Evolutionary conservation across 2,329 filamentous ascomycete species (phyloP).

Genomic region (Epichloe hybrida): DNA sequence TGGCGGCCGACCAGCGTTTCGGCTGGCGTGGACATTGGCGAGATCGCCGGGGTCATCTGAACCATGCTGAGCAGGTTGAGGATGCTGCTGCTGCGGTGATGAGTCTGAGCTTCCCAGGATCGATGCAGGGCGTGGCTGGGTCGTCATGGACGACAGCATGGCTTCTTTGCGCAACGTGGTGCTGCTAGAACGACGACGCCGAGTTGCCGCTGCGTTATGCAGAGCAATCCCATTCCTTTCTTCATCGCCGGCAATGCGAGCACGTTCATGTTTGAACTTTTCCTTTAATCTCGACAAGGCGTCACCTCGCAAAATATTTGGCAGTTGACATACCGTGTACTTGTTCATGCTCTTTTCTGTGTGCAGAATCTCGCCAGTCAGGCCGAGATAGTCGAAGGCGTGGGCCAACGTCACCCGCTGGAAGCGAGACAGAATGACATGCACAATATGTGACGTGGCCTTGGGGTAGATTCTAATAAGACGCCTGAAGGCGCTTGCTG

Average conservation of each 20-base stretch:
- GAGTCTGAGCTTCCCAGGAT: constrained; percentile 27
- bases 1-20: constrained; percentile 37
- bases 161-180: constrained; percentile 69
- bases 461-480: constrained; percentile 91
- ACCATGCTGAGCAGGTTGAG: constrained; percentile 30
- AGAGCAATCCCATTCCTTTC: constrained; percentile 80
- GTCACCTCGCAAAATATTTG: constrained; percentile 76
- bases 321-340: constrained; percentile 81
- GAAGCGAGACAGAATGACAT: constrained; percentile 88
- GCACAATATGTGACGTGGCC: constrained; percentile 92
- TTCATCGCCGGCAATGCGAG: constrained; percentile 69
- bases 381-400: constrained; percentile 82
- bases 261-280: constrained; percentile 77
- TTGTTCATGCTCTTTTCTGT: constrained; percentile 91
- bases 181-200: constrained; percentile 58
- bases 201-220: constrained; percentile 60
- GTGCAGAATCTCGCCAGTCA: constrained; percentile 81
- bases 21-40: constrained; percentile 59
- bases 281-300: constrained; percentile 77
- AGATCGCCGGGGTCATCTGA: constrained; percentile 60
- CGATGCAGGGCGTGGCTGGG: constrained; percentile 30
- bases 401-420: constrained; percentile 91
- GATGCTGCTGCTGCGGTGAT: constrained; percentile 21
- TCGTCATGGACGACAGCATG: constrained; percentile 50
- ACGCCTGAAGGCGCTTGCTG: constrained; percentile 85